Percentiles rank a stretch among this genome's conserved stretches.
Evolutionary conservation across 129 eudicot species (phyloP).

Genomic region (sunflower (Helianthus annuus)): HanXRQr2.0-SUNRISE NC_035437.2:110620914-110621413

Average conservation of each 20-base stretch:
- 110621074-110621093: slow-evolving; percentile 56
- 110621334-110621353: background rate
- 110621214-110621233: slow-evolving; percentile 93
- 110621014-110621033: slow-evolving; percentile 10
- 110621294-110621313: slow-evolving; percentile 4
- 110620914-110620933: background rate
- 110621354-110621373: slow-evolving; percentile 11
- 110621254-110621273: background rate
- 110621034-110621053: slow-evolving; percentile 47
- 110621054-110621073: slow-evolving; percentile 51
- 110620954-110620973: background rate
- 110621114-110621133: slow-evolving; percentile 61
- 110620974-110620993: background rate
- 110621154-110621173: slow-evolving; percentile 70
- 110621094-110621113: slow-evolving; percentile 70
- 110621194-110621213: slow-evolving; percentile 71
- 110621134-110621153: slow-evolving; percentile 57
- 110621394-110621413: slow-evolving; percentile 55
- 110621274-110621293: background rate
- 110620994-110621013: background rate
- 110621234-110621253: slow-evolving; percentile 11
- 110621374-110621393: slow-evolving; percentile 64
- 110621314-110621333: background rate
- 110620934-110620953: background rate
- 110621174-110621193: slow-evolving; percentile 75